Evolutionary conservation across 1,139 yeast genomes (phyloP), one percentile per base, ranked within the genome.

Genomic region (Yamadazyma pseudoaaseri): DNA sequence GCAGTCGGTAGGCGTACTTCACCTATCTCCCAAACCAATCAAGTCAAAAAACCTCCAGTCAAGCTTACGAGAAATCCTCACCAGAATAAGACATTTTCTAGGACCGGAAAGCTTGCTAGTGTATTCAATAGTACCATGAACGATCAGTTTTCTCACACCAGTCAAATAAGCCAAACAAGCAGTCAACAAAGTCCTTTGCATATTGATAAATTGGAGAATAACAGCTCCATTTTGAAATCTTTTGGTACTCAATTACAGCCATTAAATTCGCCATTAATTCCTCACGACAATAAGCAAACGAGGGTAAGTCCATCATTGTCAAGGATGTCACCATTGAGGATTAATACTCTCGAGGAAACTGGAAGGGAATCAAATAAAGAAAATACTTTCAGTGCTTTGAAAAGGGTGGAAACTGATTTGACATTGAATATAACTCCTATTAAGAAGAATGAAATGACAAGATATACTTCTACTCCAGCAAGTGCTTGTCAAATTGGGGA

Each of bases 261-360:
- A 3, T 54, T 64, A 26, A 53, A 55, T 30, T 49, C 62, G 0
- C 68, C 70, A 2, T 47, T 62, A 22, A 30, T 44, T 5, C 35
- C 43, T 6, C 27, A 25, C 13, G 14, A 13, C 10, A 16, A 17
- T 6, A 3, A 21, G n/a, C 16, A 10, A 5, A 29, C 26, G 13
- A 35, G 29, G 18, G 14, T 27, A 11, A 31, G 34, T n/a, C 39
- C 40, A 14, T 18, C 34, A 5, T 26, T 33, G 11, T 31, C 52
- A 6, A 48, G 38, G 28, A 31, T 47, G 17, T 54, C 60, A 4
- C 60, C 62, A 3, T 43, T 56, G 32, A 43, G 44, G 29, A 26
- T 44, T 21, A 45, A 44, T 28, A 38, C 33, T 15, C 36, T 29
- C 7, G 16, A 16, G 5, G n/a, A n/a, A n/a, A 16, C 12, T 9